Base-by-base conservation (phyloP, 768 basidiomycete species). In the Rhodotorula babjevae region DNA sequence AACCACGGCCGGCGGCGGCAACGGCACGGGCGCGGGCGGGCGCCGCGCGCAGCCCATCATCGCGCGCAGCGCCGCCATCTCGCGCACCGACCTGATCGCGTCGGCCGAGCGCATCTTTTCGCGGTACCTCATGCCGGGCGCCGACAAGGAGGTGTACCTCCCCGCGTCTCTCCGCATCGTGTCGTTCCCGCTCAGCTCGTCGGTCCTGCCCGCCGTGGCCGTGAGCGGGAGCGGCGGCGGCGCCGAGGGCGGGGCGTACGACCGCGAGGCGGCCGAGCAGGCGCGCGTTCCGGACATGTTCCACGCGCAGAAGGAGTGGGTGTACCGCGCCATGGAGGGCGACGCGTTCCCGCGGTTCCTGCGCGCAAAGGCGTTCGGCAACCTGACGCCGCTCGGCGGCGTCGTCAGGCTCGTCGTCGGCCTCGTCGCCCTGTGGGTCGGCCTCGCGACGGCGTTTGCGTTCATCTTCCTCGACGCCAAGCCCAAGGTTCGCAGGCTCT, bases 101-200 rank as follows among this genome's bases (percentile, higher is more conserved):
- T 92, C 91, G 44, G 96, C 95, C 18, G 96, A 98, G 79, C 91
- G 93, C 79, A 97, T 99, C 77, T 98, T 88, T 84, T 89, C 89
- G 80, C 89, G 93, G 65, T 98, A 98, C 82, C 88, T 99, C 71
- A 87, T 90, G 73, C 87, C 89, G 25, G 87, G 87, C 21, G 91
- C 93, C 80, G 94, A 93, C 82, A 95, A 97, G 81, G 95, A 98
- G 84, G 94, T 99, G 62, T 98, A 98, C 80, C 89, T 99, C 29
- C 96, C 96, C 0, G 91, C 93, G 1, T 86, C 91, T 33, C 86
- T 99, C 57, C 91, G 96, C 62, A 88, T 98, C 78, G 88, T 94
- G 81, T 85, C 86, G 36, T 98, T 99, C 84, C 93, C 93, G 5
- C 84, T 93, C 66, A 90, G 85, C 78, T 88, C 88, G 77, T 82